These are phyloP conservation scores for Podaxis rugospora DNA, from an alignment of 768 basidiomycete species.

Conservation along the genomic window DNA sequence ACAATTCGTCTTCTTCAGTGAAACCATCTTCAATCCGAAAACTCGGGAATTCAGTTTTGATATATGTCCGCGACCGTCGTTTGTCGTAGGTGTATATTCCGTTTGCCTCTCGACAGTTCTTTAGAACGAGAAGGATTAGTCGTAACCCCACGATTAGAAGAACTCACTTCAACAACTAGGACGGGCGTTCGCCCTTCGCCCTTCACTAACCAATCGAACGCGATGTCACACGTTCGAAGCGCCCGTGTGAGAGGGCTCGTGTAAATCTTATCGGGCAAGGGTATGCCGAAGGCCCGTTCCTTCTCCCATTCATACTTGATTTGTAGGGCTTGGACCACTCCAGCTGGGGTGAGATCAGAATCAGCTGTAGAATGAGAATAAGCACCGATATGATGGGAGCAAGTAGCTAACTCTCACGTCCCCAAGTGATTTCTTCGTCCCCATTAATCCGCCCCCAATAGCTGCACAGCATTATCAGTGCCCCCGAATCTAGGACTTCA, in stretches of 20 bases:
- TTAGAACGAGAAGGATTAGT: background rate
- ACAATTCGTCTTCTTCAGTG: slow-evolving; percentile 58
- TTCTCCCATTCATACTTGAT: slow-evolving; percentile 43
- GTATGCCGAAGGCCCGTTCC: slow-evolving; percentile 41
- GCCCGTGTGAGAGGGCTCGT: slow-evolving; percentile 64
- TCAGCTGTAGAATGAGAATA: slow-evolving; percentile 41
- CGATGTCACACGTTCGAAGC: slow-evolving; percentile 48
- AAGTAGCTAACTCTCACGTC: slow-evolving; percentile 47
- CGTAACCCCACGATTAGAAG: background rate
- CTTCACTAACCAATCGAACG: slow-evolving; percentile 38
- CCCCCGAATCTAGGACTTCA: background rate
- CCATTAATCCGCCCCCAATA: slow-evolving; percentile 61
- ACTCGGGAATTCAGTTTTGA: slow-evolving; percentile 42
- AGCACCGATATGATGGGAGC: background rate
- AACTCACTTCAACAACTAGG: slow-evolving; percentile 52
- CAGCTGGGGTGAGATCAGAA: slow-evolving; percentile 55
- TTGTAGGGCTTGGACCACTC: slow-evolving; percentile 48
- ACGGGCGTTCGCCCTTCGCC: slow-evolving; percentile 23
- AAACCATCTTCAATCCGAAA: slow-evolving; percentile 56
- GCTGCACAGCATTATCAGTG: slow-evolving; percentile 25
- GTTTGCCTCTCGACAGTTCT: slow-evolving; percentile 67
- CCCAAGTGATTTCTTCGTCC: slow-evolving; percentile 67
- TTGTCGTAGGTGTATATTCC: slow-evolving; percentile 72
- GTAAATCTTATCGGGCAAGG: slow-evolving; percentile 52
- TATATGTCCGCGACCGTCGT: slow-evolving; percentile 45